Evolutionary conservation across 2,329 filamentous ascomycete genomes (phyloP).

Genomic region (Pyrenophora tritici-repentis): DNA sequence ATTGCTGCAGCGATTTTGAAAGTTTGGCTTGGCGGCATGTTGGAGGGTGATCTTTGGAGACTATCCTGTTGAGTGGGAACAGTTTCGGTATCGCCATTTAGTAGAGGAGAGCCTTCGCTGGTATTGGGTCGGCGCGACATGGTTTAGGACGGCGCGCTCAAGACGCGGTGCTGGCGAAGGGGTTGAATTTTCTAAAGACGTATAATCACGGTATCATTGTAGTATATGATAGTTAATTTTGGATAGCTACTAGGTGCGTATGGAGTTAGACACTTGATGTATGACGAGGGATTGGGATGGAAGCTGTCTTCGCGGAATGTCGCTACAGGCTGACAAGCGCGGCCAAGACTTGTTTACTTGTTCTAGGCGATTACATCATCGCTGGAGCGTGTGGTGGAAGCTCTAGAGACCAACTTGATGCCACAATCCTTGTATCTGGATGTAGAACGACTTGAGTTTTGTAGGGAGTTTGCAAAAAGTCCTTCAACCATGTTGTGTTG

Average conservation of each 20-base stretch:
- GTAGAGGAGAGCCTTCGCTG: conserved; percentile 13
- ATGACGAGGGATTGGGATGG: background rate
- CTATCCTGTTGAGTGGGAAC: background rate
- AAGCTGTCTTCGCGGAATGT: conserved; percentile 11
- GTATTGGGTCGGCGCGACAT: conserved; percentile 3
- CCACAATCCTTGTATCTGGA: too few species aligned
- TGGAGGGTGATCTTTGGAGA: background rate
- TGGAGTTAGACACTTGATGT: background rate
- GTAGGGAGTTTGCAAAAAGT: too few species aligned
- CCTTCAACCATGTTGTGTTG: too few species aligned
- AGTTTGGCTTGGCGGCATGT: conserved; percentile 1
- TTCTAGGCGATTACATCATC: conserved; percentile 4
- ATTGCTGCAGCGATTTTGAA: conserved; percentile 59
- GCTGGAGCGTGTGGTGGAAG: background rate
- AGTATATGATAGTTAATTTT: background rate
- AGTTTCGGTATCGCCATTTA: background rate
- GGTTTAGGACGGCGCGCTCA: conserved; percentile 1
- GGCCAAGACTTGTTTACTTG: conserved; percentile 9
- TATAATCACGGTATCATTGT: background rate
- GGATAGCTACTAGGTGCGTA: background rate
- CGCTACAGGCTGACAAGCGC: conserved; percentile 11
- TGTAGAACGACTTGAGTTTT: too few species aligned
- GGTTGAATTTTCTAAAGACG: background rate
- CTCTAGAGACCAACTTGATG: background rate
- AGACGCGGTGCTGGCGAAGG: background rate